phyloP scores from a whole-genome alignment of 116 monocot species.

The Papilionanthe hybrid region DNA sequence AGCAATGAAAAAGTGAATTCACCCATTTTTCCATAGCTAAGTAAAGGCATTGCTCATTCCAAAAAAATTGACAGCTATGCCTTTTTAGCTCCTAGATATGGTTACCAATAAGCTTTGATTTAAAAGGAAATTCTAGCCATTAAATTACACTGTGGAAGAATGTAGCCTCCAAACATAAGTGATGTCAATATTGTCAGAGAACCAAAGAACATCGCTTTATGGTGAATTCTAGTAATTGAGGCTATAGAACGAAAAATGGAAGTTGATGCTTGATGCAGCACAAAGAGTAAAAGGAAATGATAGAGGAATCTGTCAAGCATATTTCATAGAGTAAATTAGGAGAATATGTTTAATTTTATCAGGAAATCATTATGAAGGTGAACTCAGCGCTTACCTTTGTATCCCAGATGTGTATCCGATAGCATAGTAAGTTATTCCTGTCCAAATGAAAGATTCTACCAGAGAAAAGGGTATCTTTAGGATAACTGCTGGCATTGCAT shows the following conservation, averaged over 20 bases:
- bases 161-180: conserved; percentile 37
- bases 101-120: no score
- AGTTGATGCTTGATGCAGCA: conserved; percentile 32
- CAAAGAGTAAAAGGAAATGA: conserved; percentile 42
- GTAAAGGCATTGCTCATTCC: no score
- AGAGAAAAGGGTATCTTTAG: conserved; percentile 44
- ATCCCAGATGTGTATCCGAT: conserved; percentile 44
- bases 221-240: conserved; percentile 25
- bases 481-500: conserved; percentile 43
- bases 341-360: no score
- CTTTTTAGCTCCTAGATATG: no score
- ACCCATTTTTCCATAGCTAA: no score
- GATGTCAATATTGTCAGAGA: conserved; percentile 10
- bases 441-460: conserved; percentile 35
- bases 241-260: conserved; percentile 39
- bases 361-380: no score
- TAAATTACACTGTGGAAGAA: conserved; percentile 34
- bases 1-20: no score
- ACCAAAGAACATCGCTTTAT: conserved; percentile 11
- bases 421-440: conserved; percentile 35
- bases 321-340: background rate
- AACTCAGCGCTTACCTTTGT: no score
- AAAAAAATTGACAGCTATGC: no score
- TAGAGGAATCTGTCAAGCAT: conserved; percentile 37
- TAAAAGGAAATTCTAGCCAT: no score